Evolutionary conservation across 2,329 filamentous ascomycete species (phyloP).

Genomic region (Chaetomiaceae sp.): DNA sequence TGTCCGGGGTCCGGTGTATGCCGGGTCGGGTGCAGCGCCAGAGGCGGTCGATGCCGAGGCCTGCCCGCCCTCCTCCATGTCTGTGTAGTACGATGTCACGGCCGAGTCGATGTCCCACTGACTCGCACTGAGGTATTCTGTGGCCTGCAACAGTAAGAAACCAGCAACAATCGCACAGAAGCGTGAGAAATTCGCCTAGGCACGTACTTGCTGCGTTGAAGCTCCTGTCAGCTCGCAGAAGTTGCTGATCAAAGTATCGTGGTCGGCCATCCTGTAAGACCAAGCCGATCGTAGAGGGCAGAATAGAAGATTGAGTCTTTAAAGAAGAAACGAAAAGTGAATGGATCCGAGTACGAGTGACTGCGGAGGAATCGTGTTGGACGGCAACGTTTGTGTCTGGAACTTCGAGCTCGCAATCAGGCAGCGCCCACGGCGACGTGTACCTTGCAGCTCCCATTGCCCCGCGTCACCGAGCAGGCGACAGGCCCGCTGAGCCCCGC

Average conservation of each 20-base stretch:
- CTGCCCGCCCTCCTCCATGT: slow-evolving; percentile 47
- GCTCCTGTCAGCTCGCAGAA: slow-evolving; percentile 53
- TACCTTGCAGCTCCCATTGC: background rate
- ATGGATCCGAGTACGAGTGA: no score
- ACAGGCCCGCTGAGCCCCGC: background rate
- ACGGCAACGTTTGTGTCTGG: background rate
- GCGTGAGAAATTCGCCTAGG: slow-evolving; percentile 1
- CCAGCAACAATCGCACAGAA: background rate
- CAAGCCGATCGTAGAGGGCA: background rate
- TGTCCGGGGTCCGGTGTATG: slow-evolving; percentile 56
- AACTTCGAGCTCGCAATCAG: slow-evolving; percentile 7
- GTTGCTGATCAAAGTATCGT: slow-evolving; percentile 42
- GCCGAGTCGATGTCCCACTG: slow-evolving; percentile 62
- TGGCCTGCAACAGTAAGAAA: slow-evolving; percentile 44
- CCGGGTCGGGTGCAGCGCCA: slow-evolving; percentile 29
- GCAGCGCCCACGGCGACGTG: slow-evolving; percentile 16
- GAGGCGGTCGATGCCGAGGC: slow-evolving; percentile 38
- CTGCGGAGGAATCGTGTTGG: background rate
- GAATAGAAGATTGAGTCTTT: background rate
- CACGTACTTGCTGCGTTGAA: slow-evolving; percentile 39
- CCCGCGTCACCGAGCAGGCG: background rate
- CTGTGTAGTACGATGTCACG: slow-evolving; percentile 55
- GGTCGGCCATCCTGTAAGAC: slow-evolving; percentile 32
- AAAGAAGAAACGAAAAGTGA: no score
- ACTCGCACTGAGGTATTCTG: slow-evolving; percentile 57